Conservation (phyloP, 768 basidiomycete genomes). For the Flagelloscypha sp. region DNA sequence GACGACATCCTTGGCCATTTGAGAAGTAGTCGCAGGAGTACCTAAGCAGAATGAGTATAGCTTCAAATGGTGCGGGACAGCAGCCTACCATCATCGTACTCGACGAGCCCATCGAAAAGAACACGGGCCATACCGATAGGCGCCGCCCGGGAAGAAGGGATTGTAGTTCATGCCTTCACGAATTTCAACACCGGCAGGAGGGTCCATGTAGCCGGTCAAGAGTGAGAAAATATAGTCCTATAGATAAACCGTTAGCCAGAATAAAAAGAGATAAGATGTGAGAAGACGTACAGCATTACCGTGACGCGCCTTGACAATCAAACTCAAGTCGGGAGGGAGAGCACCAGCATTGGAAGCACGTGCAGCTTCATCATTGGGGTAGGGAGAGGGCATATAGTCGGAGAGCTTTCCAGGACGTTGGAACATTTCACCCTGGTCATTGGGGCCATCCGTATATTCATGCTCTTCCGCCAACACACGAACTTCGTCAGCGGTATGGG, state of each 20-base stretch:
- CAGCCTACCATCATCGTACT: slow-evolving; percentile 83
- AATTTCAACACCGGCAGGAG: slow-evolving; percentile 90
- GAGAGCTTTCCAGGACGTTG: slow-evolving; percentile 96
- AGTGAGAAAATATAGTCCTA: slow-evolving; percentile 97
- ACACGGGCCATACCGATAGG: slow-evolving; percentile 98
- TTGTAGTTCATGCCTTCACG: slow-evolving; percentile 99
- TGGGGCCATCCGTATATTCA: slow-evolving; percentile 94
- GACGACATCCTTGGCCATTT: slow-evolving; percentile 98
- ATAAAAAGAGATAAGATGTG: neutral
- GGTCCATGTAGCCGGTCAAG: slow-evolving; percentile 93
- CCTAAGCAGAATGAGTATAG: slow-evolving; percentile 31
- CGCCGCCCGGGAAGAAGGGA: slow-evolving; percentile 98
- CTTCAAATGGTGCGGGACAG: neutral
- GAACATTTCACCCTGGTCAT: slow-evolving; percentile 97
- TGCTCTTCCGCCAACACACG: slow-evolving; percentile 92
- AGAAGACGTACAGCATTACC: slow-evolving; percentile 76
- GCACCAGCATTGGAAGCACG: slow-evolving; percentile 91
- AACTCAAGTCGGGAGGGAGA: slow-evolving; percentile 91
- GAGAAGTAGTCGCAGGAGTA: slow-evolving; percentile 92
- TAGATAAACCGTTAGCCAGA: slow-evolving; percentile 1
- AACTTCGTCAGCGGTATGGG: slow-evolving; percentile 87
- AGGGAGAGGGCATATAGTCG: slow-evolving; percentile 92
- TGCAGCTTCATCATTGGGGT: slow-evolving; percentile 97
- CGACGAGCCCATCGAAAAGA: slow-evolving; percentile 91
- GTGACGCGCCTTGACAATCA: slow-evolving; percentile 98